Evolutionary conservation across 768 basidiomycete species (phyloP).

Genomic region (Fomitopsis serialis): DNA sequence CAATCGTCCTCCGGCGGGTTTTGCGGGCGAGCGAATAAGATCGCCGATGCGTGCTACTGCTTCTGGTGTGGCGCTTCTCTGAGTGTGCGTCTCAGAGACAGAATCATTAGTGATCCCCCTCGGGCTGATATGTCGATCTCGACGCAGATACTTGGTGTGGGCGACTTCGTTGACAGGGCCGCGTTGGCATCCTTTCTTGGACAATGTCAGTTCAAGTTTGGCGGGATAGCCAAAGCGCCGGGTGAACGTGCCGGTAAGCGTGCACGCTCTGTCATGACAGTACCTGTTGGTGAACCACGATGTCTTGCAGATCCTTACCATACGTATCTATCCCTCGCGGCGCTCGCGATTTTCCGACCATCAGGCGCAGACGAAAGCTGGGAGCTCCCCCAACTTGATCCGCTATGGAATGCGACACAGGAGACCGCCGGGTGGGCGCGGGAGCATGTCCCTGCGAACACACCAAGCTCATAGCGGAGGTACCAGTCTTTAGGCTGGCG

Average conservation of each 20-base stretch:
- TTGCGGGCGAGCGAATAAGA: conserved; percentile 83
- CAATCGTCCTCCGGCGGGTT: conserved; percentile 78
- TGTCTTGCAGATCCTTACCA: conserved; percentile 92
- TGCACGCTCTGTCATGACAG: not conserved
- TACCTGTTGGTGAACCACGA: not conserved
- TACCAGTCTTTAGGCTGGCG: too few relatives aligned
- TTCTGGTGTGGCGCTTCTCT: conserved; percentile 92
- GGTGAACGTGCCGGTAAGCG: conserved; percentile 70
- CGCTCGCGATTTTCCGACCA: conserved; percentile 62
- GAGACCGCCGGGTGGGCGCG: conserved; percentile 67
- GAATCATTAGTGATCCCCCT: not conserved
- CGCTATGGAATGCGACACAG: conserved; percentile 62
- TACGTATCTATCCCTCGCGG: conserved; percentile 86
- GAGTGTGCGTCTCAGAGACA: conserved; percentile 41
- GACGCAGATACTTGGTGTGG: conserved; percentile 62
- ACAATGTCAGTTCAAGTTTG: conserved; percentile 80
- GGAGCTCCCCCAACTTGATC: conserved; percentile 58
- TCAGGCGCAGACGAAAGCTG: conserved; percentile 31
- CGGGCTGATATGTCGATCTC: not conserved
- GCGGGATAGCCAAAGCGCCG: conserved; percentile 84
- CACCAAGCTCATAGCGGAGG: too few relatives aligned
- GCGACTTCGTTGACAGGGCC: conserved; percentile 48
- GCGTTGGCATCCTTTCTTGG: conserved; percentile 62
- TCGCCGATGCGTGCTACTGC: conserved; percentile 90
- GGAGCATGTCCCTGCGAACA: conserved; percentile 41